Evolutionary conservation across 306 rosid species (phyloP), one percentile per base, ranked within the genome.

Genomic region (Quercus berberidifolia): DNA sequence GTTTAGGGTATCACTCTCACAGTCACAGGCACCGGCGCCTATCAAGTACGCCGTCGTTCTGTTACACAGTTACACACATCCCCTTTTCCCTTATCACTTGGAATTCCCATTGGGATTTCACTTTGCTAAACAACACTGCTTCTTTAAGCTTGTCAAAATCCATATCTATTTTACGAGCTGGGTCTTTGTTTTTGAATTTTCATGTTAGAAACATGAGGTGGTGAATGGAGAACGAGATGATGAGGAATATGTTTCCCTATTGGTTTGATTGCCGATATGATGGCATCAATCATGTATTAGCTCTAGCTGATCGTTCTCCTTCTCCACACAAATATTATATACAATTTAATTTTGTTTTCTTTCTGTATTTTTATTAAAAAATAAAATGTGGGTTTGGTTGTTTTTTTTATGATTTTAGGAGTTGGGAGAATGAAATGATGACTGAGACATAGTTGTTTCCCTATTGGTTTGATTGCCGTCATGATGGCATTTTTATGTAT

Each of bases 391-490:
- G 43, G 8, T 38, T 38, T 38, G 43, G 43, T 38, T 38, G 43
- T 1, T 38, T 38, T 6, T 31, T 33, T 38, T 6, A 6, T 0
- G 43, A 38, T 38, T 38, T 38, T 7, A 1, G 10, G 43, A 57
- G 14, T 57, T 20, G 31, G 9, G 76, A 86, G 88, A 79, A 79
- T 77, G 86, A 63, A 73, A 71, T 81, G 91, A 86, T 33, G 80
- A 81, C 23, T 57, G 43, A 38, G 43, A 38, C 23, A 6, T 65
- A 25, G 28, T 65, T 79, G 70, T 75, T 86, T 87, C 85, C 93
- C 89, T 89, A 81, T 89, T 89, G 88, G 89, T 85, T 85, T 89
- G 89, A 85, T 79, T 60, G 89, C 88, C 85, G 19, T 14, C 14
- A 87, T 78, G 86, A 83, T 87, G 87, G 89, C 82, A 17, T 25